Evolutionary conservation across 148 eudicot species (phyloP).

Genomic region (Polygonum maritimum): DNA sequence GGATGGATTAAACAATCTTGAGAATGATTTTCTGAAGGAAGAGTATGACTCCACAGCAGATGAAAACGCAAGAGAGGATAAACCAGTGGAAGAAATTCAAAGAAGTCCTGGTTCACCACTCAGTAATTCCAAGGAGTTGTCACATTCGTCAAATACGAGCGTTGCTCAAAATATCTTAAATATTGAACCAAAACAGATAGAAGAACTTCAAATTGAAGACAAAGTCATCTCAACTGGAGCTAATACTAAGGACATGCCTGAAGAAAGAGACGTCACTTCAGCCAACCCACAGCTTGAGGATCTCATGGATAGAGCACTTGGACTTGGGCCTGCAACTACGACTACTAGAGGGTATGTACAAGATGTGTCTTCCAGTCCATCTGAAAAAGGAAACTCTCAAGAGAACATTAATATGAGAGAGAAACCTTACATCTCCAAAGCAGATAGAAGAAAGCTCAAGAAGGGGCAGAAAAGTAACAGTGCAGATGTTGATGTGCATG

Average conservation of each 20-base stretch:
- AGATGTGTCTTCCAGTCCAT: constrained; percentile 4
- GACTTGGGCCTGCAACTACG: constrained; percentile 69
- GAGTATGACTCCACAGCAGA: constrained; percentile 62
- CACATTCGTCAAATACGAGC: constrained; percentile 13
- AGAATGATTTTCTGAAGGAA: constrained; percentile 36
- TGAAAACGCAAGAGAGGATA: constrained; percentile 36
- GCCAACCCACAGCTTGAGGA: constrained; percentile 61
- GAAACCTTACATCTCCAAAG: constrained; percentile 80
- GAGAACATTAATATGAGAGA: constrained; percentile 39
- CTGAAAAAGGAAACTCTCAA: constrained; percentile 31
- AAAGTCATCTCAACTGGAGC: constrained; percentile 5
- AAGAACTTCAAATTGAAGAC: constrained; percentile 24
- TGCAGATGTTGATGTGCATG: constrained; percentile 18
- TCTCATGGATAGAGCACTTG: constrained; percentile 90
- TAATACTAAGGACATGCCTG: constrained; percentile 21
- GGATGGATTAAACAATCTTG: constrained; percentile 37
- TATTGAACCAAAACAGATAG: constrained; percentile 18
- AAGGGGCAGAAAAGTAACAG: constrained; percentile 57
- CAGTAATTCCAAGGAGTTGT: constrained; percentile 13
- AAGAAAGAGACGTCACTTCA: constrained; percentile 25
- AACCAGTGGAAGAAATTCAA: constrained; percentile 15
- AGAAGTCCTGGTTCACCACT: constrained; percentile 14
- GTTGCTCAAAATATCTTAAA: constrained; percentile 16
- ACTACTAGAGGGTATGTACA: constrained; percentile 45
- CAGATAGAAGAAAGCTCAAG: constrained; percentile 84